Evolutionary conservation across 2,329 filamentous ascomycete genomes (phyloP).

Genomic region (Claviceps arundinis): DNA sequence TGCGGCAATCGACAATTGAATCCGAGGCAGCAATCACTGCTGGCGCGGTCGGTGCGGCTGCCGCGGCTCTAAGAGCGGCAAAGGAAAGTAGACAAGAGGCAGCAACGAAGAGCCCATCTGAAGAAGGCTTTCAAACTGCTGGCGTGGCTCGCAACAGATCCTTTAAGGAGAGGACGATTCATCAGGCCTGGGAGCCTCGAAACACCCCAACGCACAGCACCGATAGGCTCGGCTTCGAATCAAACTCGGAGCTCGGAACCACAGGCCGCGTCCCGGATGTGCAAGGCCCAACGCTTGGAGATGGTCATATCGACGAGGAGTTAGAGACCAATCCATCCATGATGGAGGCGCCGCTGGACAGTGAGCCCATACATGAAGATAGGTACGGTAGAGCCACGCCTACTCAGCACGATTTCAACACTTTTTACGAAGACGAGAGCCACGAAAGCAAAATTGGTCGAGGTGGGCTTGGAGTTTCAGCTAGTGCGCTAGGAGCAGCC

Average conservation of each 20-base stretch:
- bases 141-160: constrained; percentile 48
- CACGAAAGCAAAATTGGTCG: constrained; percentile 7
- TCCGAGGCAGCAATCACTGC: constrained; percentile 45
- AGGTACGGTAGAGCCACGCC: constrained; percentile 46
- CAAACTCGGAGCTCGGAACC: constrained; percentile 43
- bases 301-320: constrained; percentile 55
- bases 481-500: constrained; percentile 38
- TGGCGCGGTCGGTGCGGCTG: constrained; percentile 40
- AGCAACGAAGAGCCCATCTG: constrained; percentile 17
- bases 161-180: constrained; percentile 51
- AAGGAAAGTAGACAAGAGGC: constrained; percentile 31
- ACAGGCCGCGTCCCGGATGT: constrained; percentile 55
- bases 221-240: constrained; percentile 41
- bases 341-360: constrained; percentile 59
- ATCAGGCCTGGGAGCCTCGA: constrained; percentile 36
- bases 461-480: constrained; percentile 30
- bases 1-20: constrained; percentile 38
- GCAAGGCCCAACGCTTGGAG: constrained; percentile 62
- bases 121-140: constrained; percentile 29
- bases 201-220: constrained; percentile 46
- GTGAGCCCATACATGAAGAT: constrained; percentile 26
- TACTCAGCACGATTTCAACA: constrained; percentile 16
- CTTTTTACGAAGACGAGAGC: constrained; percentile 20
- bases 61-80: constrained; percentile 36
- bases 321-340: constrained; percentile 76